Conservation (phyloP, 2,329 filamentous ascomycete species). For the Hypocrella siamensis region DNA sequence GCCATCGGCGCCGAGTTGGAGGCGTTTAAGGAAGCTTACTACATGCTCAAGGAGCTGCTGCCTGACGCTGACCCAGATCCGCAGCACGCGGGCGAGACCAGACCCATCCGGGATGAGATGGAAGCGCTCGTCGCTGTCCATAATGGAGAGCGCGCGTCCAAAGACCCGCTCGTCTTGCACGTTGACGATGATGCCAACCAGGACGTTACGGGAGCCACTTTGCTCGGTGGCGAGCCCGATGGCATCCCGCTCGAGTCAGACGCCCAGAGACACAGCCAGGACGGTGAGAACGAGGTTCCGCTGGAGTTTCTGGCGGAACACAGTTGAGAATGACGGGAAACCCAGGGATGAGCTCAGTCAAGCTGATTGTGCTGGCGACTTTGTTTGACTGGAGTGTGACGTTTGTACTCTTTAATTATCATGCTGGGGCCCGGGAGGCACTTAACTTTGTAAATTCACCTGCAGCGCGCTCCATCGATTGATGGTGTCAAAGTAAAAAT, state of each 20-base stretch:
- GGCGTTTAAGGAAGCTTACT: slow-evolving; percentile 45
- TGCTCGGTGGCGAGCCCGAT: neutral
- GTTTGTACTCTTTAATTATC: too few species aligned
- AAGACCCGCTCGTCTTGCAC: neutral
- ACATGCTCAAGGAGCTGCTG: slow-evolving; percentile 25
- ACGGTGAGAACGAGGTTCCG: slow-evolving; percentile 33
- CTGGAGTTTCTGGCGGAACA: slow-evolving; percentile 35
- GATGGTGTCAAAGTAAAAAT: too few species aligned
- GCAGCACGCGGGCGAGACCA: neutral
- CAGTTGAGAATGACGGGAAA: slow-evolving; percentile 1
- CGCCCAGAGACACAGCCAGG: slow-evolving; percentile 9
- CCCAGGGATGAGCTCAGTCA: too few species aligned
- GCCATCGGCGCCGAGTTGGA: slow-evolving; percentile 62
- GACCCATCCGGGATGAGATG: neutral
- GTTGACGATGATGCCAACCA: slow-evolving; percentile 9
- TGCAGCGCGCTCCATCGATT: too few species aligned
- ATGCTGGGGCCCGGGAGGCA: too few species aligned
- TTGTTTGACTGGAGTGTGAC: neutral
- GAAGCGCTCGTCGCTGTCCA: too few species aligned
- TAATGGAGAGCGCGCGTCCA: neutral
- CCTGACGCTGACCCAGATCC: neutral
- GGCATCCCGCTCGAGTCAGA: neutral
- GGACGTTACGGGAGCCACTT: slow-evolving; percentile 10
- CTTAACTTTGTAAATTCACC: too few species aligned
- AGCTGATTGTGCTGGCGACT: neutral